Evolutionary conservation across 2,329 filamentous ascomycete genomes (phyloP), one percentile per base, ranked within the genome.

Genomic region (Hypoxylon sp.): DNA sequence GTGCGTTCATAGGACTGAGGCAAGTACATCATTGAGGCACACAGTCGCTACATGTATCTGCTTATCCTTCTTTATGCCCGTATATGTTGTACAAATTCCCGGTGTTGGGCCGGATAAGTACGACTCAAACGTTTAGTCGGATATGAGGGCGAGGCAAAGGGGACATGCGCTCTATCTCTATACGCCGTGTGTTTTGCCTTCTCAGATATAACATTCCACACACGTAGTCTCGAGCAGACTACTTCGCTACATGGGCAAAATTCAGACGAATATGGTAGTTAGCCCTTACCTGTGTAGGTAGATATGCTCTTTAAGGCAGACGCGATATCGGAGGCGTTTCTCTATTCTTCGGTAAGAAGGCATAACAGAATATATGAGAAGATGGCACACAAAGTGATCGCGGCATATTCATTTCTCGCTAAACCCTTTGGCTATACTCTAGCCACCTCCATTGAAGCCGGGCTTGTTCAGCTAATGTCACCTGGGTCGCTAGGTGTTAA

Each of bases 331-430:
- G 72, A 73, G 66, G 73, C 72, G 71, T 73, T 64, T 64, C 66
- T 69, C 72, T 50, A 70, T 59, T 60, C 40, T 56, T 68, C 66
- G 66, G 72, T 71, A 69, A 74, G 76, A 75, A 69, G 55, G 22
- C 61, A 44, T 67, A 73, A 71, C 57, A 50, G 63, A 53, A 65
- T 68, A 46, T 71, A 62, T 64, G 57, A 61, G 56, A 57, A 35
- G 30, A 20, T 13, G 31, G 14, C 57, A 6, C 31, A 37, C 48
- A n/a, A 53, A 3, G n/a, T 48, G 42, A 40, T 44, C 30, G n/a
- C 44, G 20, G 22, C 13, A 46, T 44, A 57, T 51, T 57, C 22
- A 56, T 51, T 42, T 30, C 42, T 11, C 17, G 37, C 60, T 51
- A 30, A 59, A 11, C 14, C 25, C 27, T 55, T 57, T 58, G 55